Evolutionary conservation across 129 eudicot species (phyloP), one percentile per base, ranked within the genome.

Genomic region (Helianthus tuberosus): DNA sequence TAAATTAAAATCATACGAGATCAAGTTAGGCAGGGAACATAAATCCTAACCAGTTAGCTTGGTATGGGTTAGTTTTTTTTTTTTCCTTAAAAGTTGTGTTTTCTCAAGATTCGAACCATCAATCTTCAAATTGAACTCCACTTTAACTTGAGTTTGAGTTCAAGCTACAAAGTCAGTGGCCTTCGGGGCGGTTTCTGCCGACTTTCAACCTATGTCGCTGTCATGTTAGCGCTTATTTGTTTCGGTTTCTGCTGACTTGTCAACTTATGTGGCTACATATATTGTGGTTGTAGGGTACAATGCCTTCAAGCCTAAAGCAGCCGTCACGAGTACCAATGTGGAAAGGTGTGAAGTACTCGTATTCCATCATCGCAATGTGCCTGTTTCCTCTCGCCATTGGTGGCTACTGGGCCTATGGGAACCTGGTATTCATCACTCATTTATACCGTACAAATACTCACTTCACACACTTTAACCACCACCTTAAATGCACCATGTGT

Each of bases 261-360:
- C 36, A 32, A 32, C 36, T 32, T 32, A 32, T 32, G 36, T 32
- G 36, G 36, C 5, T 32, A 32, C 11, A 47, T 48, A 57, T 20
- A 71, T 43, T 15, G 11, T 27, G 54, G 50, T 58, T 58, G 63
- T 67, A 85, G 89, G 89, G 83, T 63, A 85, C 89, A 54, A 85
- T 85, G 89, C 84, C 83, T 64, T 81, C 86, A 44, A 85, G 64
- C 66, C 69, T 58, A 29, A 85, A 81, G 46, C 35, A 81, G 23
- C 81, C 86, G 65, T 85, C 89, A 13, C 72, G 73, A 29, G 55
- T 85, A 7, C 86, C 89, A 66, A 81, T 85, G 89, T 85, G 89
- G 89, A 77, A 59, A 69, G 86, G 86, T 3, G 89, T 81, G 0
- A 75, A 65, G 61, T 75, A 64, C 57, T 80, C 89, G 53, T 85